These are phyloP conservation scores for Viridothelium virens DNA, from an alignment of 495 filamentous ascomycete genomes.

Conservation along the genomic window DNA sequence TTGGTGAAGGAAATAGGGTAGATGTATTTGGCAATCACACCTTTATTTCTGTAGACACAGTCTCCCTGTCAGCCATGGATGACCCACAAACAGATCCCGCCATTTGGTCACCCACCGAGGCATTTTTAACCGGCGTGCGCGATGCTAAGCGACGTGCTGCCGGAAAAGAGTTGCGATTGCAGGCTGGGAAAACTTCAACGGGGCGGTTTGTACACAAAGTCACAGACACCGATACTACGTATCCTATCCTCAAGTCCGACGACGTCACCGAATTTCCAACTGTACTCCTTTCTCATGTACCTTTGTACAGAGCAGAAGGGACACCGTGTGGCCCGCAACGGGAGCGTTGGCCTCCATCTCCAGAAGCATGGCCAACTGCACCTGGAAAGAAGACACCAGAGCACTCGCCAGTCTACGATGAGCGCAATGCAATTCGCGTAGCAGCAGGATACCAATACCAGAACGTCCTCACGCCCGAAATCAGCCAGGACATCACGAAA, in stretches of 20 bases:
- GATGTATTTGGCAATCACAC: slow-evolving; percentile 93
- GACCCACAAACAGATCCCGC: slow-evolving; percentile 36
- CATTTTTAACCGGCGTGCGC: slow-evolving; percentile 64
- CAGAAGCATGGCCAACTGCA: slow-evolving; percentile 18
- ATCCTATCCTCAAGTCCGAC: slow-evolving; percentile 13
- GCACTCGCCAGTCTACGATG: slow-evolving; percentile 86
- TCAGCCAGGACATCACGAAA: slow-evolving; percentile 64
- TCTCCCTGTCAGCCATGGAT: slow-evolving; percentile 71
- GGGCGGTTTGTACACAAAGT: slow-evolving; percentile 28
- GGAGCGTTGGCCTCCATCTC: slow-evolving; percentile 68
- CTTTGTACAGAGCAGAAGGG: slow-evolving; percentile 65
- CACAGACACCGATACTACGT: slow-evolving; percentile 20
- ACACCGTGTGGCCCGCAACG: slow-evolving; percentile 87
- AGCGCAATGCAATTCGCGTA: slow-evolving; percentile 69
- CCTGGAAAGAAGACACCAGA: slow-evolving; percentile 34
- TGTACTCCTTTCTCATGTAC: slow-evolving; percentile 81
- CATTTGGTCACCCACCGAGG: slow-evolving; percentile 67
- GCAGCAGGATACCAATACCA: slow-evolving; percentile 87
- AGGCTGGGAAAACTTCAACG: slow-evolving; percentile 33
- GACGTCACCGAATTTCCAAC: slow-evolving; percentile 58
- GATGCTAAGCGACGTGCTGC: slow-evolving; percentile 43
- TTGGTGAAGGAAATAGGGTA: slow-evolving; percentile 80
- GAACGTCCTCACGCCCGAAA: slow-evolving; percentile 70
- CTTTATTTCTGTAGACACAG: slow-evolving; percentile 81
- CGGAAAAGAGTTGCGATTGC: slow-evolving; percentile 46